Base-by-base conservation (phyloP, 1,284 basidiomycete species). In the Leccinum ponderosum region DNA sequence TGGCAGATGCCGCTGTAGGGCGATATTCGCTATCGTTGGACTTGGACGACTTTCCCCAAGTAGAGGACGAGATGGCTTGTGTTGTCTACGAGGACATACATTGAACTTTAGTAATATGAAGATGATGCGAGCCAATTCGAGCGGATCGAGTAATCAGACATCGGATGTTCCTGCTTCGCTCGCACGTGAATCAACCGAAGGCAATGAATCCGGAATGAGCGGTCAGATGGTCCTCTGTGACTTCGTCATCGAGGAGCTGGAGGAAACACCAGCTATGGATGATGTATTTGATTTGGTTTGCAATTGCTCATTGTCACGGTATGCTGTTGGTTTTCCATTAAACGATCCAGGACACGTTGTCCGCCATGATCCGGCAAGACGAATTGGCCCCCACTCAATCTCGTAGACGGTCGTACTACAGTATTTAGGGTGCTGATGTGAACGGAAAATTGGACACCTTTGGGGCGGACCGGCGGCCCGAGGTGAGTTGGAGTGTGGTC, bases 281-380 rank as follows among this genome's bases (percentile, higher is more conserved):
- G 70, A 66, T 53, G 65, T 53, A 20, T 65, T 44, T 54, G 73
- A 75, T 54, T 68, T 79, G 65, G 78, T 80, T 66, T 55, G 78
- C 63, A 42, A 57, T 42, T 51, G 14, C 50, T 60, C 65, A 29
- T 39, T 52, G 48, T 56, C 35, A 37, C 35, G 35, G 35, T 37
- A 42, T 59, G 6, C 4, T 51, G 37, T 9, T 44, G 33, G n/a
- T 29, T 59, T 47, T 31, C 11, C 57, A 39, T 65, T 73, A 48
- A 70, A 62, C 55, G 17, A 27, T 56, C 47, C 87, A 89, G 65
- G 87, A 90, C 66, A 83, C 86, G 1, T 75, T 90, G 42, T 81
- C 83, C 51, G 76, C 79, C 11, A 87, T 88, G 86, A 89, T 90
- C 66, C 81, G 85, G 47, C 83, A 86, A 57, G 88, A 90, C 66